A percentile compares a stretch with the other conserved stretches of the same genome.
Conservation (phyloP, 2,329 filamentous ascomycete genomes). For the Penicillium psychrosexuale region DNA sequence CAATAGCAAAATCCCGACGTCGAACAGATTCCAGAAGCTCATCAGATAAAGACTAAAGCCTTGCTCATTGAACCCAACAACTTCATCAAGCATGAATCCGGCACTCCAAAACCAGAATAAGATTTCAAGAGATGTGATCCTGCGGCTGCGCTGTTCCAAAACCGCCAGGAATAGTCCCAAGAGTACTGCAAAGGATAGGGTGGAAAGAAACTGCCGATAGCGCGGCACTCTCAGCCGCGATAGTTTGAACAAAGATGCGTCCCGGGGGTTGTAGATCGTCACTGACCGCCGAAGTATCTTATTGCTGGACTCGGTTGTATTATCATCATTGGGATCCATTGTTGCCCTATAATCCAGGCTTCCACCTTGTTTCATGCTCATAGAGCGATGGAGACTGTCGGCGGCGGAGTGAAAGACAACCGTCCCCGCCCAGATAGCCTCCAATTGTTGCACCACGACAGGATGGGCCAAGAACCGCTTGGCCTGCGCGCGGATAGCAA, state of each 20-base stretch:
- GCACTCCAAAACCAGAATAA: conserved; percentile 98
- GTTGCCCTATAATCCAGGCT: conserved; percentile 28
- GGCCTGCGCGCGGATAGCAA: conserved; percentile 87
- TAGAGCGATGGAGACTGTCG: conserved; percentile 73
- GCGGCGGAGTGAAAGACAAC: conserved; percentile 91
- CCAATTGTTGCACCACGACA: conserved; percentile 87
- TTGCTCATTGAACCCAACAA: conserved; percentile 94
- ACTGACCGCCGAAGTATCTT: conserved; percentile 62
- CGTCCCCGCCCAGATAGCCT: conserved; percentile 93
- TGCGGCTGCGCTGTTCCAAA: conserved; percentile 67
- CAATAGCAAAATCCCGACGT: conserved; percentile 81
- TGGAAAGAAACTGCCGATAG: conserved; percentile 87
- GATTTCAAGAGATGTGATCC: conserved; percentile 80
- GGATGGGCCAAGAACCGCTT: conserved; percentile 92
- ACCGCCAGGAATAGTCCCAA: conserved; percentile 84
- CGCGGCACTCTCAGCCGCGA: conserved; percentile 86
- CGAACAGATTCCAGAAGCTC: conserved; percentile 97
- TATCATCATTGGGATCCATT: conserved; percentile 22
- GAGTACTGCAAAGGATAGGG: conserved; percentile 78
- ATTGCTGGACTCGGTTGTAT: conserved; percentile 15
- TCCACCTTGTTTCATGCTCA: conserved; percentile 33
- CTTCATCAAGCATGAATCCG: conserved; percentile 93
- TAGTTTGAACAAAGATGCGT: conserved; percentile 87
- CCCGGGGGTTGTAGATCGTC: conserved; percentile 81
- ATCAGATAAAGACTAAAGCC: conserved; percentile 95